A percentile compares a stretch with the other conserved stretches of the same genome.
Evolutionary conservation across 176 grass and related monocot species (phyloP).

Genomic region (Bromus sterilis): DNA sequence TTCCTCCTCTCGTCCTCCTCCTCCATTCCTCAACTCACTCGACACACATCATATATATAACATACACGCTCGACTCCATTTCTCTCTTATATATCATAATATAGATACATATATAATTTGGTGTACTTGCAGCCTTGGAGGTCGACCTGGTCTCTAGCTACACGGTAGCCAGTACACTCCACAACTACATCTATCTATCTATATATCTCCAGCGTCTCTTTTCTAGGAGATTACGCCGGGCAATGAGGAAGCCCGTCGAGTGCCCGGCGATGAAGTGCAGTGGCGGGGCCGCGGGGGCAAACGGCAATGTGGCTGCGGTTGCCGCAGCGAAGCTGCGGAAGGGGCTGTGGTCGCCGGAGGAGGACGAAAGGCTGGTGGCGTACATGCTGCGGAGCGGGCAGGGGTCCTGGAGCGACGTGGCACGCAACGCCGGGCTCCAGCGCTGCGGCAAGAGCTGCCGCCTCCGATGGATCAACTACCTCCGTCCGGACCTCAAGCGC

Average conservation of each 20-base stretch:
- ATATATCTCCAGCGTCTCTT: no score
- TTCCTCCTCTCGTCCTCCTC: slow-evolving; percentile 1
- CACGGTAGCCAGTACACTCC: neutral
- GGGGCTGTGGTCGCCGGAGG: slow-evolving; percentile 98
- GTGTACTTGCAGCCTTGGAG: neutral
- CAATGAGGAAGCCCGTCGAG: slow-evolving; percentile 80
- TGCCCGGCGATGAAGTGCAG: neutral
- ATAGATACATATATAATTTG: neutral
- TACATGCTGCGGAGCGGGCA: slow-evolving; percentile 94
- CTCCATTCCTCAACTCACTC: slow-evolving; percentile 10
- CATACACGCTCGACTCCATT: slow-evolving; percentile 30
- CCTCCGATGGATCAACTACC: slow-evolving; percentile 99
- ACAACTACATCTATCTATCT: neutral
- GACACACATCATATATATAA: slow-evolving; percentile 13
- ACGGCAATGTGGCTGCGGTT: slow-evolving; percentile 1
- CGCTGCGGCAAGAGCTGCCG: slow-evolving; percentile 98
- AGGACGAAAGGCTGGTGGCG: slow-evolving; percentile 82
- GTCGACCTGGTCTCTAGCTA: slow-evolving; percentile 13
- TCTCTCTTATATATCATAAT: slow-evolving; percentile 6
- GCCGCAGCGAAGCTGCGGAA: slow-evolving; percentile 55
- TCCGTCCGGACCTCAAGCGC: slow-evolving; percentile 93
- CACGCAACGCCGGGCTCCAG: slow-evolving; percentile 86
- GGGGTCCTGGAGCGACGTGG: slow-evolving; percentile 95
- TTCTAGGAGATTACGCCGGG: neutral
- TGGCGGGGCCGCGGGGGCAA: neutral